phyloP scores from a whole-genome alignment of 257 asterid genomes.

The Solanum virginianum region DNA sequence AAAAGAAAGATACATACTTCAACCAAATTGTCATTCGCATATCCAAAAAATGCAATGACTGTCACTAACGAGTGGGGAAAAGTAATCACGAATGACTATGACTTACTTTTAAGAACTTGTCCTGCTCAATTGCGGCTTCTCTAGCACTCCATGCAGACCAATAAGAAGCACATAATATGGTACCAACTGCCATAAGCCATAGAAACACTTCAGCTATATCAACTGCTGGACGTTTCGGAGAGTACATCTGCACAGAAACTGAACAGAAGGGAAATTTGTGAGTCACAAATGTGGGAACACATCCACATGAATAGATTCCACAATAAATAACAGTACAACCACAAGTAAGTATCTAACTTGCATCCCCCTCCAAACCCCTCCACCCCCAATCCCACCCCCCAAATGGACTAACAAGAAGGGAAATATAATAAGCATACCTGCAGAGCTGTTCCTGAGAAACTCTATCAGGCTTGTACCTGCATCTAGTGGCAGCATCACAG shows the following conservation, averaged over 20 bases:
- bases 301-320: background rate
- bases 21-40: background rate
- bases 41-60: background rate
- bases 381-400: background rate
- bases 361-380: background rate
- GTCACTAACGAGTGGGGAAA: background rate
- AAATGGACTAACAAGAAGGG: background rate
- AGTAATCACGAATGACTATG: background rate
- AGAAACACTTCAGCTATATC: constrained; percentile 13
- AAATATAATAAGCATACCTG: constrained; percentile 35
- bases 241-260: constrained; percentile 52
- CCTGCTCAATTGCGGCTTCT: constrained; percentile 75
- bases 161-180: constrained; percentile 34
- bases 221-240: constrained; percentile 6
- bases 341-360: background rate
- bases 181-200: constrained; percentile 10
- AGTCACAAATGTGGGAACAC: background rate
- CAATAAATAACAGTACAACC: background rate
- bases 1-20: background rate
- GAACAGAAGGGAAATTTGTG: constrained; percentile 18
- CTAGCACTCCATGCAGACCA: constrained; percentile 98
- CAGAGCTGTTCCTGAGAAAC: constrained; percentile 35
- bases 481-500: constrained; percentile 90
- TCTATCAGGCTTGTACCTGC: constrained; percentile 65
- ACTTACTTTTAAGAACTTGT: constrained; percentile 66